Evolutionary conservation across 129 eudicot species (phyloP).

Genomic region (Pittosporum tobira): DNA sequence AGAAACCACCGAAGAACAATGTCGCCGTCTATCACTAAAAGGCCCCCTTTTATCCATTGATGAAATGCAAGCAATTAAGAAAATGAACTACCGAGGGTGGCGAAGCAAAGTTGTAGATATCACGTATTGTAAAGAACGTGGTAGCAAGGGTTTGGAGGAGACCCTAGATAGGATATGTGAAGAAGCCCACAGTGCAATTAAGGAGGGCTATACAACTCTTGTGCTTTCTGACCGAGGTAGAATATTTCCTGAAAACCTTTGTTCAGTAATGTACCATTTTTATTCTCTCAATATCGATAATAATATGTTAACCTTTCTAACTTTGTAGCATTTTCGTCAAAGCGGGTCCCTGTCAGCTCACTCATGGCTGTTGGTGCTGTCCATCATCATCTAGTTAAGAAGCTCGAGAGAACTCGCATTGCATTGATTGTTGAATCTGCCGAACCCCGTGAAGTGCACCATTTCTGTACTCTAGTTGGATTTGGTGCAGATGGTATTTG

Average conservation of each 20-base stretch:
- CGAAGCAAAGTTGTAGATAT: conserved; percentile 91
- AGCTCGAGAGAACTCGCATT: conserved; percentile 81
- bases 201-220: conserved; percentile 75
- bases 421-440: conserved; percentile 92
- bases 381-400: conserved; percentile 86
- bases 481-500: conserved; percentile 97
- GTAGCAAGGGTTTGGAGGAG: conserved; percentile 82
- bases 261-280: not conserved
- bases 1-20: conserved; percentile 93
- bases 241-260: not conserved
- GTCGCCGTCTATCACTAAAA: conserved; percentile 87
- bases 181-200: conserved; percentile 76
- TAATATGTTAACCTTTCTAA: not conserved
- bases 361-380: conserved; percentile 96
- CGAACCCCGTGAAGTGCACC: conserved; percentile 99
- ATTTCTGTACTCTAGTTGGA: conserved; percentile 94
- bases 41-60: conserved; percentile 85
- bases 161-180: conserved; percentile 77
- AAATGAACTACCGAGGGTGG: conserved; percentile 95
- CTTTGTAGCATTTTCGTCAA: conserved; percentile 68
- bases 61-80: conserved; percentile 87
- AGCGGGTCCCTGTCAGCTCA: conserved; percentile 90
- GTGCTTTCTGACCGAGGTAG: conserved; percentile 98
- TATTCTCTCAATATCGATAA: not conserved
- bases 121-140: conserved; percentile 63